Conservation (phyloP, 805 yeast species). For the Sungouiozyma intestinalis region DNA sequence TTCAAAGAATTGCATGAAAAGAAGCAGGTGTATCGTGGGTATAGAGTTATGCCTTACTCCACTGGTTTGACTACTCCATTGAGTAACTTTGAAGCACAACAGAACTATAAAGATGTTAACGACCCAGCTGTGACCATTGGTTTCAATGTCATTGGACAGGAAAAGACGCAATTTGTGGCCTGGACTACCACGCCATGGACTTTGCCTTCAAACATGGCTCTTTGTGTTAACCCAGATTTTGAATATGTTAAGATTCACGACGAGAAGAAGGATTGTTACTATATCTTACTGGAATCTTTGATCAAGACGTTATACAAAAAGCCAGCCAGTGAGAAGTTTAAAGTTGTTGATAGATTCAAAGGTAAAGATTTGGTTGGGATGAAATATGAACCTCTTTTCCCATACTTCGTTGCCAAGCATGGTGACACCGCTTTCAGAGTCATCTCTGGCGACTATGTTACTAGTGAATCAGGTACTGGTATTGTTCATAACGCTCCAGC, state of each 20-base stretch:
- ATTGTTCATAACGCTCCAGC: constrained; percentile 98
- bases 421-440: constrained; percentile 75
- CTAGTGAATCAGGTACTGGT: constrained; percentile 97
- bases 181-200: constrained; percentile 99
- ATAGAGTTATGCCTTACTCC: constrained; percentile 97
- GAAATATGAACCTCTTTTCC: constrained; percentile 75
- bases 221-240: constrained; percentile 83
- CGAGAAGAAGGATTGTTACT: constrained; percentile 73
- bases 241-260: constrained; percentile 90
- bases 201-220: constrained; percentile 83
- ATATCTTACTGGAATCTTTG: constrained; percentile 75
- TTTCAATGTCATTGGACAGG: constrained; percentile 72
- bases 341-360: constrained; percentile 65
- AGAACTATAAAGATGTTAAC: constrained; percentile 90
- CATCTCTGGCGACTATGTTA: constrained; percentile 72
- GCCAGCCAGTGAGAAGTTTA: constrained; percentile 82
- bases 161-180: constrained; percentile 76
- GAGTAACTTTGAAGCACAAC: constrained; percentile 97
- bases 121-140: constrained; percentile 96
- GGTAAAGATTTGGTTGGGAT: constrained; percentile 75
- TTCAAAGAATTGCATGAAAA: constrained; percentile 81
- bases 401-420: constrained; percentile 67
- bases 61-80: constrained; percentile 95
- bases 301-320: constrained; percentile 83
- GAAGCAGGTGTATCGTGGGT: constrained; percentile 86